Evolutionary conservation across 345 rosid species (phyloP).

Genomic region (Gynandropsis gynandra): DNA sequence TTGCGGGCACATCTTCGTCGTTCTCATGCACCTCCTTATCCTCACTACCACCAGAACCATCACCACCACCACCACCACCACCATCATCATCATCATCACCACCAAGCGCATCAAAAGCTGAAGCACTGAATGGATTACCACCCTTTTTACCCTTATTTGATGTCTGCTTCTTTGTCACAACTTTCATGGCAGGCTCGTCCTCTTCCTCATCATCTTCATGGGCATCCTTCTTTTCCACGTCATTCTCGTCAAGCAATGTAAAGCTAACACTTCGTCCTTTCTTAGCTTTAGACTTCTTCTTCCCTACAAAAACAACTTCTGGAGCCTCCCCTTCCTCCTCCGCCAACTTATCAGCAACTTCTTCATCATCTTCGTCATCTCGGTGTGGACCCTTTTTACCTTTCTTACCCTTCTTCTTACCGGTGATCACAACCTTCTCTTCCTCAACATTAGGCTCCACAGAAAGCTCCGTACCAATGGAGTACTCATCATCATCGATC

Average conservation of each 20-base stretch:
- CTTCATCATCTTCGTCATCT: constrained; percentile 35
- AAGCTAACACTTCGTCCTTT: constrained; percentile 38
- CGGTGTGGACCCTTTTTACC: constrained; percentile 33
- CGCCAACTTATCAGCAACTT: constrained; percentile 14
- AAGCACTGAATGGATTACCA: constrained; percentile 35
- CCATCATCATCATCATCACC: constrained; percentile 35
- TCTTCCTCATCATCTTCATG: constrained; percentile 37
- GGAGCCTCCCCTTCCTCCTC: constrained; percentile 34
- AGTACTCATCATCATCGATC: constrained; percentile 84
- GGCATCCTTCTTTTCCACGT: constrained; percentile 29
- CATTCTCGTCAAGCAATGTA: constrained; percentile 36
- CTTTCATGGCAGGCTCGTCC: constrained; percentile 32
- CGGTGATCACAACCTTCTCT: constrained; percentile 34
- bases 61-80: constrained; percentile 43
- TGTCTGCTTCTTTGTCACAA: constrained; percentile 44
- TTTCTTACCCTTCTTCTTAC: constrained; percentile 66
- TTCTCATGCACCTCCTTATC: constrained; percentile 26
- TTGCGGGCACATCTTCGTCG: constrained; percentile 32
- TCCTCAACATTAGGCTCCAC: constrained; percentile 45
- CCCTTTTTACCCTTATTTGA: constrained; percentile 35
- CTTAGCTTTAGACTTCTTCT: constrained; percentile 50
- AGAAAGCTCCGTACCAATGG: constrained; percentile 46
- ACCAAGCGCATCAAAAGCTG: constrained; percentile 48
- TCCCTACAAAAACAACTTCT: constrained; percentile 34
- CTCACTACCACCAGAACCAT: constrained; percentile 31